phyloP scores from a whole-genome alignment of 495 filamentous ascomycete species.

The Neurospora intermedia region DNA sequence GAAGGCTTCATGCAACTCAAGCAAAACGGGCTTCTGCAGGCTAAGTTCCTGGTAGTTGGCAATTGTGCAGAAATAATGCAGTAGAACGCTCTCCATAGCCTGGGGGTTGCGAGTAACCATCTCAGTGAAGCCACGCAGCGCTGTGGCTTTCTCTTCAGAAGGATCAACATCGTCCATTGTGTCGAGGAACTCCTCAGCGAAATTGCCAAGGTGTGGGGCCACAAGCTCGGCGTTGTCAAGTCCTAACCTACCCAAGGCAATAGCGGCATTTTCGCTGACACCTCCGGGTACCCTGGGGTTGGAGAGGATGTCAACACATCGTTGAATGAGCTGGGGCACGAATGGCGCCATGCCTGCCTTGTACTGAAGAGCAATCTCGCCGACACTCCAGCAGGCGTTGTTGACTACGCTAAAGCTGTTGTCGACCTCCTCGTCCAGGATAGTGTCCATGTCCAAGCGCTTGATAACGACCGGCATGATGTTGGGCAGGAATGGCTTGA shows the following conservation, averaged over 20 bases:
- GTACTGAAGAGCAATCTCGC: slow-evolving; percentile 83
- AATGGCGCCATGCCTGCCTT: slow-evolving; percentile 62
- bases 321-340: slow-evolving; percentile 62
- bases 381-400: slow-evolving; percentile 96
- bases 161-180: slow-evolving; percentile 76
- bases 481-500: slow-evolving; percentile 60
- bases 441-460: slow-evolving; percentile 73
- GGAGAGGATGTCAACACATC: slow-evolving; percentile 65
- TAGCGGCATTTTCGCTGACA: slow-evolving; percentile 88
- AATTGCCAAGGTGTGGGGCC: slow-evolving; percentile 69
- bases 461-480: slow-evolving; percentile 72
- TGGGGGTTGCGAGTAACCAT: slow-evolving; percentile 80
- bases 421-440: slow-evolving; percentile 61
- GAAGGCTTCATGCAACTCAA: slow-evolving; percentile 35
- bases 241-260: slow-evolving; percentile 82
- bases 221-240: slow-evolving; percentile 67
- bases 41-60: slow-evolving; percentile 57
- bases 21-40: slow-evolving; percentile 34
- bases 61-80: slow-evolving; percentile 76
- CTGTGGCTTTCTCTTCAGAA: slow-evolving; percentile 90
- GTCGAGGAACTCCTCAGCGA: slow-evolving; percentile 69
- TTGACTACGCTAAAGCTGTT: slow-evolving; percentile 86
- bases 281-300: slow-evolving; percentile 80
- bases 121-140: slow-evolving; percentile 79
- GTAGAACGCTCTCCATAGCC: slow-evolving; percentile 78